phyloP scores from a whole-genome alignment of 2,329 filamentous ascomycete species.

The Bimuria novae-zelandiae region DNA sequence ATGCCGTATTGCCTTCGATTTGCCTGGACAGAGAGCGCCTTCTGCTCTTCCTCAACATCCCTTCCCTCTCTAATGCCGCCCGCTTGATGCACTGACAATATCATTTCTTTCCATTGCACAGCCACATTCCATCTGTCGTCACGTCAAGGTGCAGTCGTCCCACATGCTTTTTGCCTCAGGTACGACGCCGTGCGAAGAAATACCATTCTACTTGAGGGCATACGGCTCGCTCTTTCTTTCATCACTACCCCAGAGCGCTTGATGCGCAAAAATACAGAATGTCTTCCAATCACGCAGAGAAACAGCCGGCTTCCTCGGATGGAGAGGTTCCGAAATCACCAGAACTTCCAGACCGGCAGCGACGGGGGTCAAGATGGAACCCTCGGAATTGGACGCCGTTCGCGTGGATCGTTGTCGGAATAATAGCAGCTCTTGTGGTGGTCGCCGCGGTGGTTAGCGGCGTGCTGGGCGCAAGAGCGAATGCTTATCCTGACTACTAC shows the following conservation, averaged over 20 bases:
- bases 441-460: slow-evolving; percentile 17
- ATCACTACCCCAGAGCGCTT: background rate
- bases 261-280: background rate
- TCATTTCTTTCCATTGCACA: background rate
- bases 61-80: background rate
- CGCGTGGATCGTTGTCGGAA: slow-evolving; percentile 14
- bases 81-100: background rate
- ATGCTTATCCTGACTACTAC: slow-evolving; percentile 26
- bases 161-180: no score
- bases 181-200: background rate
- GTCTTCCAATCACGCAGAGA: slow-evolving; percentile 6
- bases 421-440: slow-evolving; percentile 6
- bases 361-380: slow-evolving; percentile 7
- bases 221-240: background rate
- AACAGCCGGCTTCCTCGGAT: background rate
- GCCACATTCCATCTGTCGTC: slow-evolving; percentile 11
- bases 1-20: background rate
- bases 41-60: background rate
- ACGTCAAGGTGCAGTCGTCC: background rate
- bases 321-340: background rate
- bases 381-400: slow-evolving; percentile 17
- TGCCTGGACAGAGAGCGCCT: background rate
- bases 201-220: background rate
- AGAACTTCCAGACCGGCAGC: background rate
- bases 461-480: slow-evolving; percentile 20